Base-by-base conservation (phyloP, 148 eudicot genomes). In the Rhododendron ferrugineum region DNA sequence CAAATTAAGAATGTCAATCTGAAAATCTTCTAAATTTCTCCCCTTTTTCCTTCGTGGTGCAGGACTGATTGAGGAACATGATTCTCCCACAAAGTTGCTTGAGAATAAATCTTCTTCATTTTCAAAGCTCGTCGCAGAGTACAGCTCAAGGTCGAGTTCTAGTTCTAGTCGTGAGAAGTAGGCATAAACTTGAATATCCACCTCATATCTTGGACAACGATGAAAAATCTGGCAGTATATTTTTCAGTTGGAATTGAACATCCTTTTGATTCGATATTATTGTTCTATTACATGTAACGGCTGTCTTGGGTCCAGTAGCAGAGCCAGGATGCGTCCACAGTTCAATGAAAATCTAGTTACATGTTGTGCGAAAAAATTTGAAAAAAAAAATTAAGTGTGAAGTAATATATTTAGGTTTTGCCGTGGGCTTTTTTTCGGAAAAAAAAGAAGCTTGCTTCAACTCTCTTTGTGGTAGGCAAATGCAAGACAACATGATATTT, bases 81-180 rank as follows among this genome's bases (percentile, higher is more conserved):
- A 92, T 80, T 76, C 93, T 47, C 98, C 98, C 2, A 56, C 72
- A 83, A 93, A 82, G 85, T 88, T 95, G 92, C 89, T 95, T 2
- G 93, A 91, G 66, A 83, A 93, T 28, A 91, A 88, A 68, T 89
- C 93, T 0, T 93, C 98, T 3, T 90, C 89, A 9, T 96, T 96
- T 76, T 86, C 98, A 0, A 92, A 92, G 89, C 96, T 96, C 22
- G 98, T 96, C 22, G 93, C 95, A 3, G 98, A 91, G 82, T 91
- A 91, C 82, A 89, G 88, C 74, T 58, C 86, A 81, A 89, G 91
- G 80, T 88, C 89, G 28, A 88, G 82, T 83, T 89, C 91, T 54
- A 90, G 88, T 85, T 82, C 44, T 10, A 50, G 56, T 50, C 56
- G 16, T 11, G n/a, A 82, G 15, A 22, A 62, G 50, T 40, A 8